Evolutionary conservation across 2,329 filamentous ascomycete species (phyloP), one percentile per base, ranked within the genome.

Genomic region (Colletotrichum sansevieriae): DNA sequence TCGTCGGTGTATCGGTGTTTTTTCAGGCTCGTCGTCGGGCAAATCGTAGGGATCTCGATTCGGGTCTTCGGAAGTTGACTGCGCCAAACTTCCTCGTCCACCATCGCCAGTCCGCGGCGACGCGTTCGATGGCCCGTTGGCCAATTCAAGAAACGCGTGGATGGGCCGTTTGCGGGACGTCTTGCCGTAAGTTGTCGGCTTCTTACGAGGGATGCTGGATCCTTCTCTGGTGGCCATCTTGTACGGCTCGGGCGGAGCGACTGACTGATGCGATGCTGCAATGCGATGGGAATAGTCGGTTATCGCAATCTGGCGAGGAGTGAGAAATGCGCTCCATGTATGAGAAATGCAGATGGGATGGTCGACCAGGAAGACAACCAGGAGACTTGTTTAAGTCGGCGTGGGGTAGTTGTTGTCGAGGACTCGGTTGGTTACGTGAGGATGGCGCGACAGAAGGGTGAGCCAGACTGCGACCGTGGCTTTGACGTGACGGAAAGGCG

Each of bases 121-220:
- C 20, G 29, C 44, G 12, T 58, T 70, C 7, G 57, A 57, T 29
- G 65, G 55, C 15, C 47, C 54, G 20, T 60, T 68, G 4, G 54
- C 54, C 33, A 65, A 35, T 13, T 71, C 69, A 10, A 71, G 56
- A 44, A 71, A 69, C 12, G 69, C 61, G 35, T 70, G 66, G 0
- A 70, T 69, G 11, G 59, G 65, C 29, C 68, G 62, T 39, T 72
- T 72, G 33, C 65, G 61, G 22, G 70, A 65, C 13, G 70, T 71
- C 49, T 71, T 72, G 49, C 68, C 70, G 15, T 72, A 71, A 4
- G 70, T 71, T n/a, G 64, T 65, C 13, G 66, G 54, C 41, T 69
- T 72, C 39, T 68, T 70, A 13, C 60, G 69, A 35, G 55, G 63
- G 43, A 55, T 61, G 29, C 39, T 60, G 11, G 59, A 60, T 44